Percentiles rank a stretch among this genome's conserved stretches.
These are phyloP conservation scores for Chrysosporium queenslandicum DNA, from an alignment of 2,329 filamentous ascomycete species.

Conservation along the genomic window DNA sequence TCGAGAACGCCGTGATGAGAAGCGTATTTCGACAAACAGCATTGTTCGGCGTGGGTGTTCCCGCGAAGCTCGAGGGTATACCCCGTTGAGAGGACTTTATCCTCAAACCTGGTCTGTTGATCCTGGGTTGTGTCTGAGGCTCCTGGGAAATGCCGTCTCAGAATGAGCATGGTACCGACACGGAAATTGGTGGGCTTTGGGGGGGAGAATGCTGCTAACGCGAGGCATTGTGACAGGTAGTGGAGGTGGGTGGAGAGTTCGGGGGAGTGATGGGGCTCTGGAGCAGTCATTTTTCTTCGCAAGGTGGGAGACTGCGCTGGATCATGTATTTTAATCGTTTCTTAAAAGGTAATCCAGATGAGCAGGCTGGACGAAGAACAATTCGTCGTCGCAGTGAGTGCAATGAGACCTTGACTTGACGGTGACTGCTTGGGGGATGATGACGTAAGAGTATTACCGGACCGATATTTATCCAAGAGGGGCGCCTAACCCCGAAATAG, in stretches of 20 bases:
- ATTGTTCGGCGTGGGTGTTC: conserved; percentile 95
- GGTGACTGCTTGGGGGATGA: no score
- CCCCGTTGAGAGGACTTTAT: conserved; percentile 62
- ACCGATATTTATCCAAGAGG: no score
- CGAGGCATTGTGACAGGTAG: conserved; percentile 62
- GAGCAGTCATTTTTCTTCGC: neutral
- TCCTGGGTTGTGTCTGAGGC: conserved; percentile 17
- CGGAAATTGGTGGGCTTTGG: conserved; percentile 86
- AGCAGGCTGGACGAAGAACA: no score
- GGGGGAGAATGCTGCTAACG: conserved; percentile 66
- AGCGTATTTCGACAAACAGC: conserved; percentile 63
- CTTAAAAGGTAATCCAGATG: no score
- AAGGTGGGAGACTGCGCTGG: neutral
- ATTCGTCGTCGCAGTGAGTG: no score
- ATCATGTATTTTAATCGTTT: no score
- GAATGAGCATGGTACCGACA: conserved; percentile 79
- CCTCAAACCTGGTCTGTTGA: conserved; percentile 11
- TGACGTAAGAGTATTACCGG: no score
- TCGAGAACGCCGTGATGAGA: conserved; percentile 28
- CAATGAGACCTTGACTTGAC: no score
- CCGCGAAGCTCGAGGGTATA: conserved; percentile 84
- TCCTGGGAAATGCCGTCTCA: conserved; percentile 21
- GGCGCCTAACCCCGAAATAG: no score
- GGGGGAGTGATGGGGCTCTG: conserved; percentile 11
- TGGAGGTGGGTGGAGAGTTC: conserved; percentile 26